These are phyloP conservation scores for Vitis hybrid DNA, from an alignment of 177 flowering plant genomes.

Conservation along the genomic window DNA sequence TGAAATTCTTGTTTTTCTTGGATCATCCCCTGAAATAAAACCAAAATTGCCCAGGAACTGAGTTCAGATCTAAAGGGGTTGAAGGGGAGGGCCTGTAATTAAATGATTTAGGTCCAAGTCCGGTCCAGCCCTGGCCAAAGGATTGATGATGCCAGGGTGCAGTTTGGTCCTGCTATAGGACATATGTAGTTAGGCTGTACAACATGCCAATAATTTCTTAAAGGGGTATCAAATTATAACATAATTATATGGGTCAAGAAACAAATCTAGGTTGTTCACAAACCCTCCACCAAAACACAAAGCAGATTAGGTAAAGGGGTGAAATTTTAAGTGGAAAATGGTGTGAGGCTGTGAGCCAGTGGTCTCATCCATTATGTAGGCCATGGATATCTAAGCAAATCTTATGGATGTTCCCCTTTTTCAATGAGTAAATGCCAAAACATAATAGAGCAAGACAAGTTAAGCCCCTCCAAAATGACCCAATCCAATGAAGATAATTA, in stretches of 20 bases:
- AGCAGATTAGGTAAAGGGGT: no score
- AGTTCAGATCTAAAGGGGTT: no score
- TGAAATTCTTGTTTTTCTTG: no score
- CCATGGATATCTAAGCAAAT: constrained; percentile 12
- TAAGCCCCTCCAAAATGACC: constrained; percentile 8
- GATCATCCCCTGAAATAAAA: no score
- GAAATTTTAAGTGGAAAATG: background rate
- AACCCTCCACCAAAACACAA: background rate
- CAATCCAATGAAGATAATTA: background rate
- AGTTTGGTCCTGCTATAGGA: no score
- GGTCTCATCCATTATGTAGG: constrained; percentile 15
- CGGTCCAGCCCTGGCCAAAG: no score
- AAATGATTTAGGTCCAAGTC: no score
- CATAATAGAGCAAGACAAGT: constrained; percentile 10
- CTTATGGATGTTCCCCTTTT: constrained; percentile 4
- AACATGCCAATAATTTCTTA: no score
- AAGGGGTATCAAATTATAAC: background rate
- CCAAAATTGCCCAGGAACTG: no score
- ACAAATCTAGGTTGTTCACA: background rate
- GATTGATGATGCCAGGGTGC: no score
- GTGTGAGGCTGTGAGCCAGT: background rate
- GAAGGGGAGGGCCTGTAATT: no score
- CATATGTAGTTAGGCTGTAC: no score
- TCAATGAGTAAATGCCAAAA: constrained; percentile 12
- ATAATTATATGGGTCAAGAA: background rate